A percentile compares a stretch with the other conserved stretches of the same genome.
Conservation (phyloP, 2,329 filamentous ascomycete genomes). For the Epicoccum sorghinum region DNA sequence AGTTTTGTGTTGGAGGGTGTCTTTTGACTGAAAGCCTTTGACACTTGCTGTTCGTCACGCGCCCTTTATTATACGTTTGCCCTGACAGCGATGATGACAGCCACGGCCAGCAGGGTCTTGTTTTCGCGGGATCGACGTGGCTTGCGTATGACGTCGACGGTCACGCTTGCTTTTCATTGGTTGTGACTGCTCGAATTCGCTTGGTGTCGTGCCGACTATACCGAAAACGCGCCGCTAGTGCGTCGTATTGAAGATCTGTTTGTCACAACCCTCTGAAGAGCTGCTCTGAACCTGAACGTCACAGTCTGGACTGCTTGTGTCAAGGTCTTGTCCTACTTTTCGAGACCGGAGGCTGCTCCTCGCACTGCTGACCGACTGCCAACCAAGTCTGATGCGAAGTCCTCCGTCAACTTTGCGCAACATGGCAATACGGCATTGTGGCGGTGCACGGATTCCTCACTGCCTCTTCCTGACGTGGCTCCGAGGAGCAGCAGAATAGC, state of each 20-base stretch:
- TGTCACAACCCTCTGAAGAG: constrained; percentile 5
- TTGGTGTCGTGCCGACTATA: constrained; percentile 1
- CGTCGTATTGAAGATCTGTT: neutral
- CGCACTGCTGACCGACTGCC: neutral
- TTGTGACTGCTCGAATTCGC: constrained; percentile 6
- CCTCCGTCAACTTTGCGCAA: neutral
- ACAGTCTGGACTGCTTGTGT: constrained; percentile 6
- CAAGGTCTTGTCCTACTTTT: neutral
- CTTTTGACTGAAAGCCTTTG: constrained; percentile 1
- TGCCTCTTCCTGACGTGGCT: constrained; percentile 21
- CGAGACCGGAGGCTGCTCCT: neutral
- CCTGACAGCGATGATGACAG: constrained; percentile 27
- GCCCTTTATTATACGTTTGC: constrained; percentile 25
- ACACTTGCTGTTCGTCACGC: constrained; percentile 3
- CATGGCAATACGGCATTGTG: constrained; percentile 13
- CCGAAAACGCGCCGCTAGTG: constrained; percentile 4
- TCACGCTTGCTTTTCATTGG: constrained; percentile 19
- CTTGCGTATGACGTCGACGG: constrained; percentile 21
- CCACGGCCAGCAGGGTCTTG: constrained; percentile 14
- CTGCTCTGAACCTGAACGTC: neutral
- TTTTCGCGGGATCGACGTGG: constrained; percentile 5
- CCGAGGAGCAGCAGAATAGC: constrained; percentile 18
- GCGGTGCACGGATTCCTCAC: constrained; percentile 21
- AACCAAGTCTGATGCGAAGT: neutral
- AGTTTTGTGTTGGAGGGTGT: constrained; percentile 1